Conservation (phyloP, 306 rosid species). For the Boehmeria nivea region DNA sequence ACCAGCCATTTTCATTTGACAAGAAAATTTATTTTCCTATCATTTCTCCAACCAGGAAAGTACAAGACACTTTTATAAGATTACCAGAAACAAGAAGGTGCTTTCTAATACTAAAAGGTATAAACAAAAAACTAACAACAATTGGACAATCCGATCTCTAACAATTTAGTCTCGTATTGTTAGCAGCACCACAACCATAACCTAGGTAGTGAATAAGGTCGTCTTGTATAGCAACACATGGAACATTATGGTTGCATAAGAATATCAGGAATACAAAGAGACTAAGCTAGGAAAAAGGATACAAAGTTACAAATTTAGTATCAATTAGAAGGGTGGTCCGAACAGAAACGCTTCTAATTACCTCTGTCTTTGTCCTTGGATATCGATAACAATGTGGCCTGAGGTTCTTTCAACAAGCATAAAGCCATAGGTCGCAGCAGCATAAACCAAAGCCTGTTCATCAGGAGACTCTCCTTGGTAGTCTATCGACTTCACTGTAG, state of each 20-base stretch:
- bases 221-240: too few relatives aligned
- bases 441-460: constrained; percentile 94
- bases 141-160: too few relatives aligned
- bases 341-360: constrained; percentile 25
- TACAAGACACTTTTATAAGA: too few relatives aligned
- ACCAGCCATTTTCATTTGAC: too few relatives aligned
- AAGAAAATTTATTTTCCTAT: too few relatives aligned
- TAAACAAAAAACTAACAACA: too few relatives aligned
- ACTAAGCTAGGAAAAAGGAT: not conserved
- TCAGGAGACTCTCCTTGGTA: constrained; percentile 99
- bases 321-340: not conserved
- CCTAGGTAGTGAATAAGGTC: too few relatives aligned
- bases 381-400: constrained; percentile 86
- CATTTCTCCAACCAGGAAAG: too few relatives aligned
- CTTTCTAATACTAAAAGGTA: too few relatives aligned
- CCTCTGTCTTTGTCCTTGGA: constrained; percentile 95
- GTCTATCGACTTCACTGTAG: constrained; percentile 37
- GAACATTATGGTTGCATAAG: not conserved
- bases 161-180: too few relatives aligned
- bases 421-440: constrained; percentile 90
- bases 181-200: too few relatives aligned
- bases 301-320: not conserved
- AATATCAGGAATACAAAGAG: not conserved
- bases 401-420: constrained; percentile 96
- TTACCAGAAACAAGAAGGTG: too few relatives aligned